Conservation (phyloP, 2,329 filamentous ascomycete species). For the Paracoccidioides lutzii region DNA sequence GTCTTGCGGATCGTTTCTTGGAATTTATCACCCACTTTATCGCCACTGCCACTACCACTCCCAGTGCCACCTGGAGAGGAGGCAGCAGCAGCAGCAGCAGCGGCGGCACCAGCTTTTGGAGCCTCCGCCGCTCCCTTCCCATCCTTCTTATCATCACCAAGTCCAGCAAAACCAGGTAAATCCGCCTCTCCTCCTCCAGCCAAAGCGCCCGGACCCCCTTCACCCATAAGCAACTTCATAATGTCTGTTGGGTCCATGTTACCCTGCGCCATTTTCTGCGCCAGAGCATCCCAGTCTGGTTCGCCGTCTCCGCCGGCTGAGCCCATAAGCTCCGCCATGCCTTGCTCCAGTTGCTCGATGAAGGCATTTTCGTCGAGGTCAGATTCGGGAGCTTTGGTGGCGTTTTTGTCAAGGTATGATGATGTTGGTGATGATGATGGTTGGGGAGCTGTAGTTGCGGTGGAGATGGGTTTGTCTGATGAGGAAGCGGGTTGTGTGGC, state of each 20-base stretch:
- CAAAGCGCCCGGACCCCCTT: slow-evolving; percentile 12
- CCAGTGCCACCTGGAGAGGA: no score
- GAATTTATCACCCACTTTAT: slow-evolving; percentile 52
- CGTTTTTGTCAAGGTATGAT: slow-evolving; percentile 13
- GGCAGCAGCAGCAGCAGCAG: slow-evolving; percentile 13
- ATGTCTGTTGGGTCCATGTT: slow-evolving; percentile 19
- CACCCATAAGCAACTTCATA: slow-evolving; percentile 20
- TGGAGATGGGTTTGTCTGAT: slow-evolving; percentile 18
- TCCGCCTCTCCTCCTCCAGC: slow-evolving; percentile 1
- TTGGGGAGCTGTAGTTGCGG: slow-evolving; percentile 14
- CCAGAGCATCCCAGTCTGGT: slow-evolving; percentile 19
- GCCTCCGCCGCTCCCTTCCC: slow-evolving; percentile 14
- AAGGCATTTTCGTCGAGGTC: slow-evolving; percentile 42
- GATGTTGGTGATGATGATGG: slow-evolving; percentile 11
- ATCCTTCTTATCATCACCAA: slow-evolving; percentile 12
- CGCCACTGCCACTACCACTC: slow-evolving; percentile 5
- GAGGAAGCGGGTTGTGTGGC: slow-evolving; percentile 19
- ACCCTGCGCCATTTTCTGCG: slow-evolving; percentile 19
- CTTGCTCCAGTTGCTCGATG: slow-evolving; percentile 70
- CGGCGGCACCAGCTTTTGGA: slow-evolving; percentile 13
- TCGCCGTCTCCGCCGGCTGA: slow-evolving; percentile 55
- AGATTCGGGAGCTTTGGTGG: slow-evolving; percentile 10
- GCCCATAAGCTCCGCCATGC: slow-evolving; percentile 70
- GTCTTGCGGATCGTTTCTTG: slow-evolving; percentile 86
- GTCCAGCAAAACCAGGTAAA: slow-evolving; percentile 5